These are phyloP conservation scores for Ophidiomyces ophidiicola DNA, from an alignment of 2,329 filamentous ascomycete genomes.

Conservation along the genomic window DNA sequence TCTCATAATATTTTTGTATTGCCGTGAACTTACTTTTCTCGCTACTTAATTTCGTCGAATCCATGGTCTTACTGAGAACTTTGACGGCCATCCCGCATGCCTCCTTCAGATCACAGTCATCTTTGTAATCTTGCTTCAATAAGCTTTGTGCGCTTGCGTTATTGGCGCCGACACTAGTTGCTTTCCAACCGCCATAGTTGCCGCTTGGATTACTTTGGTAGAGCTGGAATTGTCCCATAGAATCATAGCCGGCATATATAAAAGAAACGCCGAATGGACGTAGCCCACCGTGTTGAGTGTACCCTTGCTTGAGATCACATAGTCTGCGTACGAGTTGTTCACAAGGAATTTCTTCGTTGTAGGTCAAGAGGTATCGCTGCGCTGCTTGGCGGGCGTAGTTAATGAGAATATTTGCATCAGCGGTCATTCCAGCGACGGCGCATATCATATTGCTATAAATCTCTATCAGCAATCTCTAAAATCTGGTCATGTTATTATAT, in stretches of 20 bases:
- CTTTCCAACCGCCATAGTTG: constrained; percentile 99
- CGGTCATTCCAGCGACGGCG: constrained; percentile 96
- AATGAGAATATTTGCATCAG: constrained; percentile 99
- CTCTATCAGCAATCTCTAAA: constrained; percentile 4
- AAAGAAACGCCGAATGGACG: constrained; percentile 97
- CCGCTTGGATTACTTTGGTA: constrained; percentile 98
- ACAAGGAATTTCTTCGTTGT: constrained; percentile 99
- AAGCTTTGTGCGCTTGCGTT: constrained; percentile 94
- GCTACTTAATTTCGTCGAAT: constrained; percentile 94
- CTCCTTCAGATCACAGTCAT: constrained; percentile 91
- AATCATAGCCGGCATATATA: constrained; percentile 98
- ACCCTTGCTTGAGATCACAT: constrained; percentile 97
- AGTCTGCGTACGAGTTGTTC: constrained; percentile 93
- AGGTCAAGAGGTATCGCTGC: constrained; percentile 94
- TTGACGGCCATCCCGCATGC: constrained; percentile 96
- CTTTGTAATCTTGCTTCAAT: constrained; percentile 99
- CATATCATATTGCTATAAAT: constrained; percentile 91
- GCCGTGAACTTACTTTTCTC: constrained; percentile 74
- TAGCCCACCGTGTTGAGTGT: constrained; percentile 97
- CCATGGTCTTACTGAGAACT: constrained; percentile 99
- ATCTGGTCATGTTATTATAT: neutral
- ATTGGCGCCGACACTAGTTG: constrained; percentile 93
- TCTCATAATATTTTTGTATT: neutral
- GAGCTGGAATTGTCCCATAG: constrained; percentile 90
- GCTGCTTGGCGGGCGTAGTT: constrained; percentile 97